Evolutionary conservation across 2,329 filamentous ascomycete genomes (phyloP).

Genomic region (Coniochaeta pulveracea): DNA sequence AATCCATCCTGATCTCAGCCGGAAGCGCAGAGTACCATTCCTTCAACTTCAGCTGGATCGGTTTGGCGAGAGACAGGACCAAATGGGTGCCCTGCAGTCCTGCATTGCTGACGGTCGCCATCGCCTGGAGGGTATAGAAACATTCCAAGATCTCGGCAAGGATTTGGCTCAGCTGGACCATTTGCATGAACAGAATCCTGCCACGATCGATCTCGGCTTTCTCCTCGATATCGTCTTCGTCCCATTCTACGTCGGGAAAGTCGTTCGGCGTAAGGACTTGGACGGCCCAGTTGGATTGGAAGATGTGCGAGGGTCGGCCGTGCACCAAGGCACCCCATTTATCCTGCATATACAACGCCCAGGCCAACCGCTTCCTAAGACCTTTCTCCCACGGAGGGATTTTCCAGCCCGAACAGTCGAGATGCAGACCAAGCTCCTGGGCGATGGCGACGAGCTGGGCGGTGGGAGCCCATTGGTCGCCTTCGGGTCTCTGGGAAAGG

Average conservation of each 20-base stretch:
- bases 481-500: conserved; percentile 63
- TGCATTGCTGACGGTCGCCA: conserved; percentile 54
- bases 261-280: conserved; percentile 51
- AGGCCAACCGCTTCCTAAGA: conserved; percentile 72
- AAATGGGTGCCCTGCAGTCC: conserved; percentile 60
- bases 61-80: conserved; percentile 65
- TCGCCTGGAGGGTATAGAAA: conserved; percentile 72
- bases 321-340: conserved; percentile 77
- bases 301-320: conserved; percentile 70
- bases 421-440: conserved; percentile 79
- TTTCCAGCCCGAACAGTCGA: conserved; percentile 79
- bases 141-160: conserved; percentile 72
- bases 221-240: conserved; percentile 49
- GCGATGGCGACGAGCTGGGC: conserved; percentile 78
- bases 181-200: conserved; percentile 60
- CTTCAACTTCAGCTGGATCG: conserved; percentile 71
- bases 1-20: conserved; percentile 53
- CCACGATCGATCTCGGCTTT: conserved; percentile 56
- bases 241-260: conserved; percentile 62
- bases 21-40: conserved; percentile 72
- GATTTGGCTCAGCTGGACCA: conserved; percentile 64
- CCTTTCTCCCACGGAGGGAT: conserved; percentile 83
- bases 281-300: conserved; percentile 65
- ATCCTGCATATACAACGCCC: conserved; percentile 91
- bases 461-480: conserved; percentile 74